phyloP scores from a whole-genome alignment of 257 asterid genomes.

The Paulownia fortunei region DNA sequence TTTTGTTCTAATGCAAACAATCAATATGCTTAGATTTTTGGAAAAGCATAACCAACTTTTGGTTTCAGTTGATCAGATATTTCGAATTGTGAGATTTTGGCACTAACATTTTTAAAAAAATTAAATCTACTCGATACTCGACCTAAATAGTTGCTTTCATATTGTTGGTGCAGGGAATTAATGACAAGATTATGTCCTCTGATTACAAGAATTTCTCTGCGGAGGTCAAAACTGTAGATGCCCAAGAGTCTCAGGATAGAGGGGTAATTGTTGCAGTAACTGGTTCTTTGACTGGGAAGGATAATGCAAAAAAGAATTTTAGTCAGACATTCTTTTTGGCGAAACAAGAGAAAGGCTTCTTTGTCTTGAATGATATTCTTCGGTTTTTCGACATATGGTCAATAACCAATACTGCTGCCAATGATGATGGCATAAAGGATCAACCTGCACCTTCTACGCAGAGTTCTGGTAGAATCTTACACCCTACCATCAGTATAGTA shows the following conservation, averaged over 20 bases:
- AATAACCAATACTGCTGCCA: background rate
- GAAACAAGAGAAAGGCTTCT: slow-evolving; percentile 55
- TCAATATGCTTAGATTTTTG: background rate
- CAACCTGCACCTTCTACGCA: slow-evolving; percentile 8
- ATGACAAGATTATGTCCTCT: slow-evolving; percentile 58
- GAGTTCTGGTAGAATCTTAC: slow-evolving; percentile 35
- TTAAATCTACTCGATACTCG: background rate
- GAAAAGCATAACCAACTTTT: background rate
- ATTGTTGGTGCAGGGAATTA: slow-evolving; percentile 53
- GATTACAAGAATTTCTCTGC: slow-evolving; percentile 43
- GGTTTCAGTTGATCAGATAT: background rate
- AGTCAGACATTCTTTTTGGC: slow-evolving; percentile 71
- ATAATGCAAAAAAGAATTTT: slow-evolving; percentile 40
- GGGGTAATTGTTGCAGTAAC: slow-evolving; percentile 57
- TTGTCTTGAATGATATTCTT: slow-evolving; percentile 66
- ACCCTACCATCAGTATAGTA: background rate
- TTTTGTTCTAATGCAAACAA: background rate
- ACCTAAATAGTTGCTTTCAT: background rate
- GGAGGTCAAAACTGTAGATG: slow-evolving; percentile 40
- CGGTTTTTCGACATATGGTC: slow-evolving; percentile 28
- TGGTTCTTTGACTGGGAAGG: slow-evolving; percentile 45
- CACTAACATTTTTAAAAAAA: background rate
- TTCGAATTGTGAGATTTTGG: background rate
- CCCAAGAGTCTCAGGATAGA: slow-evolving; percentile 53
- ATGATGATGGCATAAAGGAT: slow-evolving; percentile 4